Percentiles rank a stretch among this genome's conserved stretches.
phyloP scores from a whole-genome alignment of 352 stramenopile genomes.

The Pythium brachiatum region DNA sequence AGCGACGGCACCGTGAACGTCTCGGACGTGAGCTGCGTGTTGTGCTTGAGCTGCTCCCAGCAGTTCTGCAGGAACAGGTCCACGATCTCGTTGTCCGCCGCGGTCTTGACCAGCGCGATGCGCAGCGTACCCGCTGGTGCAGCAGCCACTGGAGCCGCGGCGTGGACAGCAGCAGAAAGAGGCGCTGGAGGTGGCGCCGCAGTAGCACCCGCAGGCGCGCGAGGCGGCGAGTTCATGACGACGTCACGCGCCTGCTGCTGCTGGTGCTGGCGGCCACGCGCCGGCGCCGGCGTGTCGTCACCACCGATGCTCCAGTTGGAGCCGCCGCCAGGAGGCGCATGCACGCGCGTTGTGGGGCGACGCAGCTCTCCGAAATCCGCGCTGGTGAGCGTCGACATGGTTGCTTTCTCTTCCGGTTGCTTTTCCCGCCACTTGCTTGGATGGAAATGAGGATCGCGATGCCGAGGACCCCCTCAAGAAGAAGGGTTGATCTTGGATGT shows the following conservation, averaged over 20 bases:
- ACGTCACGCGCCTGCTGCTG: constrained; percentile 22
- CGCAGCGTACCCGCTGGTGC: constrained; percentile 28
- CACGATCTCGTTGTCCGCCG: constrained; percentile 66
- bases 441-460: constrained; percentile 1
- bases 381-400: constrained; percentile 84
- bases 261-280: constrained; percentile 25
- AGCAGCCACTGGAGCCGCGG: constrained; percentile 10
- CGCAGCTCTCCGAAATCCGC: constrained; percentile 82
- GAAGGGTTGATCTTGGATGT: constrained; percentile 26
- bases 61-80: constrained; percentile 71
- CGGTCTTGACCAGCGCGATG: constrained; percentile 77
- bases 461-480: constrained; percentile 8
- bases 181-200: constrained; percentile 26
- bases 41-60: constrained; percentile 37
- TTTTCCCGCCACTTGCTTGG: constrained; percentile 15
- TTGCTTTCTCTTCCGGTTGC: constrained; percentile 8
- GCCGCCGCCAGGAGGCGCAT: constrained; percentile 73
- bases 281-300: constrained; percentile 26
- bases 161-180: constrained; percentile 6
- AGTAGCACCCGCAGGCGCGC: constrained; percentile 22
- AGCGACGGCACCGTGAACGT: constrained; percentile 69
- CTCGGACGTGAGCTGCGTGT: constrained; percentile 38
- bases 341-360: constrained; percentile 77
- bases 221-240: constrained; percentile 43
- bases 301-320: constrained; percentile 79